These are phyloP conservation scores for Solanum tarapatanum DNA, from an alignment of 257 asterid species.

Conservation along the genomic window DNA sequence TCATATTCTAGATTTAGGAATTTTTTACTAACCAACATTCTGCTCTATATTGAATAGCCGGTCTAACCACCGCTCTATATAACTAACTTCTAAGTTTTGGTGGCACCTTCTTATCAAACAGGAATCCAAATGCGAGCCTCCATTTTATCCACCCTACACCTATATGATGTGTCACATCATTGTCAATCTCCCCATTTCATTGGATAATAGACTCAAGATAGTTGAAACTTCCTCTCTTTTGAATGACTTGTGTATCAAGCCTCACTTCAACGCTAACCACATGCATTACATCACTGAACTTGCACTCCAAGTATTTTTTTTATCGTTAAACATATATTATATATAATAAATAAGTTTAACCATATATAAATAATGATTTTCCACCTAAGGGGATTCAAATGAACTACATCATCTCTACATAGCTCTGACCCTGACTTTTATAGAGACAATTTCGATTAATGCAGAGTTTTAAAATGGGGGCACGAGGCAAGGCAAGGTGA, in stretches of 20 bases:
- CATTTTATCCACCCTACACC: background rate
- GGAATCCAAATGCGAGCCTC: background rate
- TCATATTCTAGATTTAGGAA: background rate
- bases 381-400: background rate
- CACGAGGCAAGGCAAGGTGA: accelerated
- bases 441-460: background rate
- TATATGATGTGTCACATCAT: background rate
- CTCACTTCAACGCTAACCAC: background rate
- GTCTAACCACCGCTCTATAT: background rate
- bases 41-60: background rate
- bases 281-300: background rate
- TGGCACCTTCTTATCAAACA: background rate
- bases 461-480: background rate
- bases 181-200: background rate
- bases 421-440: background rate
- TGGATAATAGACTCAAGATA: background rate
- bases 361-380: background rate
- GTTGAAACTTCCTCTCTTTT: background rate
- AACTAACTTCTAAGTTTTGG: background rate
- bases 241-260: background rate
- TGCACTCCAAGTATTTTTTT: background rate
- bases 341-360: too few relatives aligned
- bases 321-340: background rate
- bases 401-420: background rate
- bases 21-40: too few relatives aligned